Evolutionary conservation across 2,329 filamentous ascomycete genomes (phyloP).

Genomic region (Ophiostoma piceae): DNA sequence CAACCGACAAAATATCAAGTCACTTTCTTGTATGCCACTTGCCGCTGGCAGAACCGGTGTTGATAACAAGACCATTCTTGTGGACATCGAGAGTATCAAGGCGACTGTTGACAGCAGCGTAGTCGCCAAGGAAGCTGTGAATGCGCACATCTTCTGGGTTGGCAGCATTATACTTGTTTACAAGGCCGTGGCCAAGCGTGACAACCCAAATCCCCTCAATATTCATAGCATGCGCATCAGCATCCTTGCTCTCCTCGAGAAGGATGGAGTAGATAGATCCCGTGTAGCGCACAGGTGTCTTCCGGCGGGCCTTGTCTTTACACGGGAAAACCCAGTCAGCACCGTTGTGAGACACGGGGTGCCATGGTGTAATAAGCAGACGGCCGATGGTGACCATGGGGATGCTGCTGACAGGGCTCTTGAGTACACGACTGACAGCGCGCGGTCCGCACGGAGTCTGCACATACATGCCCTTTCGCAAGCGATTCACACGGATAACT

Average conservation of each 20-base stretch:
- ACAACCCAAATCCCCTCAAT: slow-evolving; percentile 50
- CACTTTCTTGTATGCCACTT: slow-evolving; percentile 22
- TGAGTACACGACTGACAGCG: slow-evolving; percentile 47
- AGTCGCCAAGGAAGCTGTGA: slow-evolving; percentile 25
- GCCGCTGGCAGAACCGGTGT: slow-evolving; percentile 35
- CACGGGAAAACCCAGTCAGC: slow-evolving; percentile 33
- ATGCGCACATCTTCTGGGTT: slow-evolving; percentile 23
- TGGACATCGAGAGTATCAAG: slow-evolving; percentile 37
- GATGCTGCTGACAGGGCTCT: slow-evolving; percentile 40
- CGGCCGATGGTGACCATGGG: slow-evolving; percentile 43
- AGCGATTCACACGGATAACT: slow-evolving; percentile 38
- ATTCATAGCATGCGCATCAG: slow-evolving; percentile 47
- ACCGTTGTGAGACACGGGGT: slow-evolving; percentile 42
- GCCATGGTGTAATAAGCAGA: slow-evolving; percentile 55
- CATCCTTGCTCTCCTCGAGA: slow-evolving; percentile 42
- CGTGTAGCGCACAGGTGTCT: slow-evolving; percentile 39
- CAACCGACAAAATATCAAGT: no score
- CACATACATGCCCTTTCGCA: slow-evolving; percentile 45
- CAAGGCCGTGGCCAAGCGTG: slow-evolving; percentile 54
- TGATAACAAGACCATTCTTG: slow-evolving; percentile 41
- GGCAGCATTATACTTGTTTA: slow-evolving; percentile 25
- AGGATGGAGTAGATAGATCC: slow-evolving; percentile 54
- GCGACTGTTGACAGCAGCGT: slow-evolving; percentile 36
- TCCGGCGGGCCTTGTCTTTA: slow-evolving; percentile 26
- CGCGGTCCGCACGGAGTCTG: slow-evolving; percentile 47